A percentile compares a stretch with the other conserved stretches of the same genome.
phyloP scores from a whole-genome alignment of 1,139 yeast genomes.

The Sugiyamaella pinicola region DNA sequence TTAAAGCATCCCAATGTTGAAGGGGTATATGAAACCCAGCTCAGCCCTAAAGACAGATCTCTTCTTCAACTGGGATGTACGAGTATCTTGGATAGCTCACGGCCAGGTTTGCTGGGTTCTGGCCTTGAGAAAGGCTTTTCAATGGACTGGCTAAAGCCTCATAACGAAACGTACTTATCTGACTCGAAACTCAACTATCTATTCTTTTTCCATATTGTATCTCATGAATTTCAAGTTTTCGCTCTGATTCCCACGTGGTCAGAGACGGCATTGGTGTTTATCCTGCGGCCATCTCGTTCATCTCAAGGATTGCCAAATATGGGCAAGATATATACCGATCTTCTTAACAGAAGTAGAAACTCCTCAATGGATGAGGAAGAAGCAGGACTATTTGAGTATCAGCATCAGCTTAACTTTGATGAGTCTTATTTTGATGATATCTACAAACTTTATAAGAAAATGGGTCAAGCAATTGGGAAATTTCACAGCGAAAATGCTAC shows the following conservation, averaged over 20 bases:
- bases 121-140: constrained; percentile 88
- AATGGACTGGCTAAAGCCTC: constrained; percentile 50
- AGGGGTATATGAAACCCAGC: constrained; percentile 77
- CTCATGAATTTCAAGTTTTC: constrained; percentile 77
- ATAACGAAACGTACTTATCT: constrained; percentile 49
- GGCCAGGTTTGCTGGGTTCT: constrained; percentile 81
- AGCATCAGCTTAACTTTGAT: constrained; percentile 27
- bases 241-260: constrained; percentile 72
- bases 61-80: constrained; percentile 75
- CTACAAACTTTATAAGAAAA: constrained; percentile 34
- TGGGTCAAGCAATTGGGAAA: constrained; percentile 51
- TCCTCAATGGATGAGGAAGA: constrained; percentile 9
- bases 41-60: constrained; percentile 70
- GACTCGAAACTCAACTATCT: constrained; percentile 61
- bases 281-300: constrained; percentile 66
- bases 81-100: constrained; percentile 66
- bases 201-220: constrained; percentile 69
- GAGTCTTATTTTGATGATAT: constrained; percentile 24
- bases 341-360: constrained; percentile 45
- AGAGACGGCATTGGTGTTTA: constrained; percentile 53
- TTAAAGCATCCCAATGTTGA: constrained; percentile 64
- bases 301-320: constrained; percentile 70
- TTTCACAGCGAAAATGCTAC: constrained; percentile 70
- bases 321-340: constrained; percentile 57
- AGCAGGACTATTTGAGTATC: constrained; percentile 38